Percentiles rank a stretch among this genome's conserved stretches.
These are phyloP conservation scores for Mycena olivaceomarginata DNA, from an alignment of 768 basidiomycete genomes.

Conservation along the genomic window DNA sequence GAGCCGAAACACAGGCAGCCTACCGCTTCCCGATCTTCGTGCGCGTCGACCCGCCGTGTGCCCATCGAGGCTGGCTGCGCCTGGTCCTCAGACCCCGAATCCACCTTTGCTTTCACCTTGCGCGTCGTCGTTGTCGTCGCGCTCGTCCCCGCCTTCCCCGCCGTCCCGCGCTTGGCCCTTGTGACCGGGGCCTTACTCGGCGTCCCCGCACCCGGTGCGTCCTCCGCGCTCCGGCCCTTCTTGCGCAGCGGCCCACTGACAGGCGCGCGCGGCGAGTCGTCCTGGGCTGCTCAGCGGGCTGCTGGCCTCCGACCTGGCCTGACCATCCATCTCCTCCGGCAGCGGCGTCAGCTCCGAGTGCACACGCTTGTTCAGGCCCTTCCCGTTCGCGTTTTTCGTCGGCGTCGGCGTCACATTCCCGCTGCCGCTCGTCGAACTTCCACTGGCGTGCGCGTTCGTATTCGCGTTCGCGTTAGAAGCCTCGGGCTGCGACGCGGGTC, in stretches of 20 bases:
- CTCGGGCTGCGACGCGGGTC: slow-evolving; percentile 20
- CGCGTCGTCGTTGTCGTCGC: slow-evolving; percentile 23
- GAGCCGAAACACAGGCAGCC: not conserved
- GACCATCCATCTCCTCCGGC: slow-evolving; percentile 58
- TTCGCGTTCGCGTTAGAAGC: slow-evolving; percentile 3
- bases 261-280: slow-evolving; percentile 34
- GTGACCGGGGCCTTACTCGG: not conserved
- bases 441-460: slow-evolving; percentile 1
- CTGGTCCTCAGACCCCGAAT: not conserved
- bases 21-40: slow-evolving; percentile 32
- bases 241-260: slow-evolving; percentile 19
- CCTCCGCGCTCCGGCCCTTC: slow-evolving; percentile 30
- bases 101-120: slow-evolving; percentile 32
- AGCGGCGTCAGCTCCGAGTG: slow-evolving; percentile 65
- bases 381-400: slow-evolving; percentile 35
- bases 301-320: slow-evolving; percentile 10
- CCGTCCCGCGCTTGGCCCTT: slow-evolving; percentile 15
- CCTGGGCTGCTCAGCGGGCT: slow-evolving; percentile 38
- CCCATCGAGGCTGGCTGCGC: not conserved
- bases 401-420: not conserved
- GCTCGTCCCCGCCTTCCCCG: not conserved
- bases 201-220: slow-evolving; percentile 2
- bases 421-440: not conserved
- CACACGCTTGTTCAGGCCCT: slow-evolving; percentile 63
- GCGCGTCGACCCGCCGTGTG: slow-evolving; percentile 38